Evolutionary conservation across 768 basidiomycete species (phyloP).

Genomic region (Termitomyces sp.): DNA sequence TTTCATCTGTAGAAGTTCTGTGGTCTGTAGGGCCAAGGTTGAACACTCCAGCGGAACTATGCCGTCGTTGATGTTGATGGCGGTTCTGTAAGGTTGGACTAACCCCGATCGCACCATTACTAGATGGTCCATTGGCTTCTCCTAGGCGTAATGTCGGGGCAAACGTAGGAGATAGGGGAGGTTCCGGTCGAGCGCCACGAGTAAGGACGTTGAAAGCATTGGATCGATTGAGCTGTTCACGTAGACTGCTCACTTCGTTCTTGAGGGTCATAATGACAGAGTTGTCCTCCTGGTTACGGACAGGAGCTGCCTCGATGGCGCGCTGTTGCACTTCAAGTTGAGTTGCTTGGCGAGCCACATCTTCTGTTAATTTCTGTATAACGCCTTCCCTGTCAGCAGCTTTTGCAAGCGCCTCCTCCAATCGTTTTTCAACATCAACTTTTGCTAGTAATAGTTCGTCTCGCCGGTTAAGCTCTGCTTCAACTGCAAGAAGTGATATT

Average conservation of each 20-base stretch:
- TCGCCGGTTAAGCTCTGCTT: slow-evolving; percentile 64
- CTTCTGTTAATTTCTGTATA: slow-evolving; percentile 77
- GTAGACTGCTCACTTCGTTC: slow-evolving; percentile 85
- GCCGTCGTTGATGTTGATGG: slow-evolving; percentile 82
- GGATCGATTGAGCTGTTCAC: slow-evolving; percentile 94
- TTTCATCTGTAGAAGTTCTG: slow-evolving; percentile 74
- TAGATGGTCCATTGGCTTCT: slow-evolving; percentile 38
- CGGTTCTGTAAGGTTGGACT: slow-evolving; percentile 29
- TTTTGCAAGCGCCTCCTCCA: slow-evolving; percentile 74
- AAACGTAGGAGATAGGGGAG: slow-evolving; percentile 82
- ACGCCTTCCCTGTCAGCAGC: slow-evolving; percentile 78
- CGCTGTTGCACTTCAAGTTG: slow-evolving; percentile 78
- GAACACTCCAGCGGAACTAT: slow-evolving; percentile 83
- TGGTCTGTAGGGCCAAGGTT: slow-evolving; percentile 52
- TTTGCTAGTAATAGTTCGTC: slow-evolving; percentile 75
- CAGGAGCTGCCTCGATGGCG: slow-evolving; percentile 56
- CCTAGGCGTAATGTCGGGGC: slow-evolving; percentile 67
- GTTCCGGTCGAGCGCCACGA: slow-evolving; percentile 61
- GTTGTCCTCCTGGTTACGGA: slow-evolving; percentile 73
- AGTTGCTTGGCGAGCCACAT: slow-evolving; percentile 65
- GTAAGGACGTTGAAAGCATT: slow-evolving; percentile 89
- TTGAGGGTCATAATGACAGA: slow-evolving; percentile 87
- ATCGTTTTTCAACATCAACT: slow-evolving; percentile 68
- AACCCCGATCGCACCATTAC: slow-evolving; percentile 19
- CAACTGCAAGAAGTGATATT: slow-evolving; percentile 59